Conservation (phyloP, 2,329 filamentous ascomycete species). For the Pseudogymnoascus sp. region DNA sequence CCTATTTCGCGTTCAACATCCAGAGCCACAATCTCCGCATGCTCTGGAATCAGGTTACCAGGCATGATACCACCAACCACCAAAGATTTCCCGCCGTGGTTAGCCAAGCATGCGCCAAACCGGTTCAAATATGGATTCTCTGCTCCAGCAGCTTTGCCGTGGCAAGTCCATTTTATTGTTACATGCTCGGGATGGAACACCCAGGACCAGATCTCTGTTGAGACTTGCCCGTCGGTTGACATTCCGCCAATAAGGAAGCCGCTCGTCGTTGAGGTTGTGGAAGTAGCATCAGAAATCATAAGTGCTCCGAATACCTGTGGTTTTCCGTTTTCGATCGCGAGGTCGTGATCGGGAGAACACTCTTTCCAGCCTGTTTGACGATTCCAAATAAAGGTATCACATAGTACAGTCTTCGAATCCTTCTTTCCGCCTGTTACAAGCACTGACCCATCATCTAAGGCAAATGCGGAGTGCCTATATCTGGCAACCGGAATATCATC, state of each 20-base stretch:
- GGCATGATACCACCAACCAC: conserved; percentile 39
- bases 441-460: conserved; percentile 42
- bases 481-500: conserved; percentile 60
- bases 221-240: conserved; percentile 51
- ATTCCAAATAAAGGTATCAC: conserved; percentile 24
- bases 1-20: not conserved
- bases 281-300: not conserved
- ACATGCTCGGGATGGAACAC: conserved; percentile 38
- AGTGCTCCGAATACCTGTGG: not conserved
- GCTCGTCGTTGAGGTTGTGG: conserved; percentile 1
- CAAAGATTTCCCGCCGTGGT: not conserved
- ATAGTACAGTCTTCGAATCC: conserved; percentile 21
- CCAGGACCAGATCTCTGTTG: conserved; percentile 60
- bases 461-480: conserved; percentile 64
- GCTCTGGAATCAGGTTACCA: conserved; percentile 34
- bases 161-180: not conserved
- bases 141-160: not conserved
- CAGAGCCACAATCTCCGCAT: conserved; percentile 41
- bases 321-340: not conserved
- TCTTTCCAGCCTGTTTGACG: conserved; percentile 23
- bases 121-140: not conserved
- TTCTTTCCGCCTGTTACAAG: conserved; percentile 26
- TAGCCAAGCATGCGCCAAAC: not conserved
- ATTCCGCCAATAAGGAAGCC: conserved; percentile 53
- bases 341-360: conserved; percentile 15